Evolutionary conservation across 441 rosid species (phyloP), one percentile per base, ranked within the genome.

Genomic region (Breynia disticha): DNA sequence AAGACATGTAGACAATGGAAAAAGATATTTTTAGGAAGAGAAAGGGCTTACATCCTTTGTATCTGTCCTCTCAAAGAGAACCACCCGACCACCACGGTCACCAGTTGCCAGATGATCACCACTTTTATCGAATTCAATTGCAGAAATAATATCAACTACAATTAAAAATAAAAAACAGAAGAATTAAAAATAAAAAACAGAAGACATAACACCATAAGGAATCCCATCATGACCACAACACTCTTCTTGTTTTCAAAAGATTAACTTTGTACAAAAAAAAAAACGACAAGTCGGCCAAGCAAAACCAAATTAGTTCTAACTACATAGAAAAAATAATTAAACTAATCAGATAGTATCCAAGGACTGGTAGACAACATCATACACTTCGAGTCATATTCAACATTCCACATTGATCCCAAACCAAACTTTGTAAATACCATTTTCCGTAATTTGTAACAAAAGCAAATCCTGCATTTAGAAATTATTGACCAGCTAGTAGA

Each of bases 21-120:
- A 7, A 24, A 24, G 16, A 9, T 35, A 19, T 39, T n/a, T 35
- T 20, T 37, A 63, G 22, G 60, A 48, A 35, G 57, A 57, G 16
- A 48, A 59, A 22, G 54, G 64, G 77, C 48, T 46, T 61, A 87
- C 96, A 70, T 77, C 80, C 61, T 60, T 80, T 46, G 66, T 43
- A 68, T 83, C 81, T 14, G 75, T 78, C 54, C 83, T 81, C 79
- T 87, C 90, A 69, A 87, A 87, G 15, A 87, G 78, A 69, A 87
- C 94, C 54, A 85, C 95, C 13, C 94, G 78, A 19, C 96, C 96
- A 47, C 96, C 96, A 64, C 96, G 84, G 52, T 87, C 96, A 19
- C 96, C 96, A 52, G 94, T 84, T 48, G 86, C 94, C 12, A 87
- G 86, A 71, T 87, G 86, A 50, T 82, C 76, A 0, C 96, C 96